phyloP scores from a whole-genome alignment of 2,329 filamentous ascomycete species.

The Didymella segeticola region DNA sequence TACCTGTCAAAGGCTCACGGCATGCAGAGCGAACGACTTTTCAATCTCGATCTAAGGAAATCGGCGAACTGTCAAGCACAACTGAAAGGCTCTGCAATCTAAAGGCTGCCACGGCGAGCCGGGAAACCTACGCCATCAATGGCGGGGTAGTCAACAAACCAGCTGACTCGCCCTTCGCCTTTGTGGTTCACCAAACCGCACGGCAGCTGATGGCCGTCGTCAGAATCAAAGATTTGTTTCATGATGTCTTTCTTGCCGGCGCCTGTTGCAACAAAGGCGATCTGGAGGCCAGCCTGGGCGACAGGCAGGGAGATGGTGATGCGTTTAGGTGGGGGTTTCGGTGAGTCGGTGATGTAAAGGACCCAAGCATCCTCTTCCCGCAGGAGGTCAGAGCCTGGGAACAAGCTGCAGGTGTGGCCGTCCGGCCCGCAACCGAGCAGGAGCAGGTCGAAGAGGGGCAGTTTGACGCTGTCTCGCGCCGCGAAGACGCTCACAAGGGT shows the following conservation, averaged over 20 bases:
- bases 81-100: conserved; percentile 21
- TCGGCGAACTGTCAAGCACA: background rate
- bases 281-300: conserved; percentile 81
- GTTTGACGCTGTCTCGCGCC: conserved; percentile 87
- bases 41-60: conserved; percentile 9
- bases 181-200: conserved; percentile 87
- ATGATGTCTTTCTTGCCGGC: conserved; percentile 88
- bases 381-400: conserved; percentile 86
- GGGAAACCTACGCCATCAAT: conserved; percentile 86
- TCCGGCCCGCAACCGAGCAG: conserved; percentile 94
- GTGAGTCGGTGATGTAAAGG: conserved; percentile 87
- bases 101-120: conserved; percentile 69
- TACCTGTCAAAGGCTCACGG: conserved; percentile 13
- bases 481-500: conserved; percentile 85
- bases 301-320: conserved; percentile 94
- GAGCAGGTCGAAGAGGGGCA: conserved; percentile 93
- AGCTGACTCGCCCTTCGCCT: conserved; percentile 85
- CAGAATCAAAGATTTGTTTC: conserved; percentile 86
- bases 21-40: conserved; percentile 13
- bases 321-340: conserved; percentile 88
- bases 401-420: conserved; percentile 95
- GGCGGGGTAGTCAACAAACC: conserved; percentile 90
- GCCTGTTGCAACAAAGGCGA: conserved; percentile 92
- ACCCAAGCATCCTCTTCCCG: conserved; percentile 92
- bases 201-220: conserved; percentile 75